A percentile compares a stretch with the other conserved stretches of the same genome.
phyloP scores from a whole-genome alignment of 768 basidiomycete species.

The Tremella fuciformis region DNA sequence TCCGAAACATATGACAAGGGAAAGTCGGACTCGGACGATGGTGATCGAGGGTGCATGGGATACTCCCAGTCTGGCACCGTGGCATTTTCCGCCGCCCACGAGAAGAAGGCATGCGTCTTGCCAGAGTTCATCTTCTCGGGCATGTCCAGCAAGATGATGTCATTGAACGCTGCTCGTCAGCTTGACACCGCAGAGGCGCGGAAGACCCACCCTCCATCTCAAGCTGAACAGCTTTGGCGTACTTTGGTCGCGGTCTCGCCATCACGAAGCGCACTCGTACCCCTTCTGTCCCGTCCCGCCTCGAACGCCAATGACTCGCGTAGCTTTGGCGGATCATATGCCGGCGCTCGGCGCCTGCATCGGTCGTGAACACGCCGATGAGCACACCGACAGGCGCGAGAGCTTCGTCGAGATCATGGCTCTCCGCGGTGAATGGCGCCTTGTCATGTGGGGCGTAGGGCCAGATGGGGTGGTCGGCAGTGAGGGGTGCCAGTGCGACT shows the following conservation, averaged over 20 bases:
- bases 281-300: slow-evolving; percentile 69
- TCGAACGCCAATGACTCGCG: slow-evolving; percentile 75
- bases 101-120: slow-evolving; percentile 86
- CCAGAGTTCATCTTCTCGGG: slow-evolving; percentile 95
- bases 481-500: slow-evolving; percentile 45
- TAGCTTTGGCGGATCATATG: slow-evolving; percentile 85
- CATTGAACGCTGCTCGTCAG: slow-evolving; percentile 44
- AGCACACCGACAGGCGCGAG: slow-evolving; percentile 81
- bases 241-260: slow-evolving; percentile 74
- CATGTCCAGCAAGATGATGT: slow-evolving; percentile 64
- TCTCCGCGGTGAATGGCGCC: slow-evolving; percentile 25
- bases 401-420: slow-evolving; percentile 62
- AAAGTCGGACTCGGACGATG: not conserved
- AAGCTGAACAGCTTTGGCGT: slow-evolving; percentile 72
- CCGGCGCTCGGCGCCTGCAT: slow-evolving; percentile 76
- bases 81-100: slow-evolving; percentile 85
- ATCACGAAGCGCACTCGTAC: slow-evolving; percentile 85
- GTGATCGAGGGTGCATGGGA: slow-evolving; percentile 10
- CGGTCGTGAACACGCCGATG: slow-evolving; percentile 85
- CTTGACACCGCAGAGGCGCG: not conserved
- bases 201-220: slow-evolving; percentile 81
- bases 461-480: slow-evolving; percentile 34
- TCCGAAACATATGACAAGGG: not conserved
- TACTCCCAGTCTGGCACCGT: slow-evolving; percentile 76
- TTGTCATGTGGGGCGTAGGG: slow-evolving; percentile 29